phyloP scores from a whole-genome alignment of 2,329 filamentous ascomycete genomes.

The Pestalotiopsis fici region DNA sequence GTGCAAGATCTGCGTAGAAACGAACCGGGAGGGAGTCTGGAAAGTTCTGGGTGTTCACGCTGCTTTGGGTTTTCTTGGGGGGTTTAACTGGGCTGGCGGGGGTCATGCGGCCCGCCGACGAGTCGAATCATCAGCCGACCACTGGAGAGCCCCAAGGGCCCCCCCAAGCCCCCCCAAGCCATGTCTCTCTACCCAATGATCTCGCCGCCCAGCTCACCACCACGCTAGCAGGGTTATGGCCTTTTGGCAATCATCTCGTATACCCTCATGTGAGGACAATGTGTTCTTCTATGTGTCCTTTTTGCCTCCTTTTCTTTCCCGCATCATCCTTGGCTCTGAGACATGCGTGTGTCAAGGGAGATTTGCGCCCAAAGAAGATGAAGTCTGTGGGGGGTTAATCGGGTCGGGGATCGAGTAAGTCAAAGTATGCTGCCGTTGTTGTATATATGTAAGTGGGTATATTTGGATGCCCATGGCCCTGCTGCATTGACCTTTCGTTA shows the following conservation, averaged over 20 bases:
- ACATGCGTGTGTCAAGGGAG: neutral
- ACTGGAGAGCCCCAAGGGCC: neutral
- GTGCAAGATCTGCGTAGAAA: constrained; percentile 4
- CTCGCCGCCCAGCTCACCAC: constrained; percentile 11
- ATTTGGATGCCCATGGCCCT: neutral
- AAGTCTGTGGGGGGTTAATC: neutral
- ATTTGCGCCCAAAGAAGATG: constrained; percentile 2
- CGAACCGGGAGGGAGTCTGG: neutral
- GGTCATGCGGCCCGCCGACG: constrained; percentile 3
- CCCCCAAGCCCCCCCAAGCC: neutral
- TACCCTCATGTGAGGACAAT: neutral
- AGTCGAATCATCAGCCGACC: constrained; percentile 12
- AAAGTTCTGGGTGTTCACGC: neutral
- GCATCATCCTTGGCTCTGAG: neutral
- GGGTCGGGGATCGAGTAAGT: neutral
- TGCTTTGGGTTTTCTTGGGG: neutral
- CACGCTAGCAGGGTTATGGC: neutral
- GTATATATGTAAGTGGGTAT: neutral
- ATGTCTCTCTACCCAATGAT: constrained; percentile 1
- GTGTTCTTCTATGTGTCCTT: constrained; percentile 3
- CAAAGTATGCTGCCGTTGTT: neutral
- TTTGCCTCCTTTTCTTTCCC: neutral
- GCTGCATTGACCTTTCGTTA: too few species aligned
- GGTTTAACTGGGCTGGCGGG: neutral
- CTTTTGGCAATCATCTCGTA: constrained; percentile 10